These are phyloP conservation scores for Coemansia sp. DNA, from an alignment of 192 early-diverging fungal genomes.

Conservation along the genomic window DNA sequence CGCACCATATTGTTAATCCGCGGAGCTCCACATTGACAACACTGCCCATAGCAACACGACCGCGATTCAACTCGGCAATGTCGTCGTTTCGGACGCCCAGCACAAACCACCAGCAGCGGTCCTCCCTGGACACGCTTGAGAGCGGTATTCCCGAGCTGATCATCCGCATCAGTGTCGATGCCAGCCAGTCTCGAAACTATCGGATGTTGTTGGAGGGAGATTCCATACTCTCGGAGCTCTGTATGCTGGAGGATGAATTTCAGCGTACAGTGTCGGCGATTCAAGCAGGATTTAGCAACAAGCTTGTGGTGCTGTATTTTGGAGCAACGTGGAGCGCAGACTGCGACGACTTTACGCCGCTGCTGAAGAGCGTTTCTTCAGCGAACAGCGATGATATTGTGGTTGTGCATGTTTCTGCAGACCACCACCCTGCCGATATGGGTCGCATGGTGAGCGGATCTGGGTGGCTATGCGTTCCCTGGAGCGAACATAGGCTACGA, in stretches of 20 bases:
- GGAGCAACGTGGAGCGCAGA: slow-evolving; percentile 54
- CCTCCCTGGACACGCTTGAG: slow-evolving; percentile 10
- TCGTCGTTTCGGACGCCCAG: slow-evolving; percentile 18
- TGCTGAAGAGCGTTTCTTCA: slow-evolving; percentile 28
- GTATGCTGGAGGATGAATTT: slow-evolving; percentile 42
- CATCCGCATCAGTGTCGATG: slow-evolving; percentile 50
- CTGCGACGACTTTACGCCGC: slow-evolving; percentile 51
- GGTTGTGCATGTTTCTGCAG: slow-evolving; percentile 41
- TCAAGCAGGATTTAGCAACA: slow-evolving; percentile 29
- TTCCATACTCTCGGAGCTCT: slow-evolving; percentile 37
- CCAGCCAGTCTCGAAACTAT: slow-evolving; percentile 47
- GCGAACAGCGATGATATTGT: slow-evolving; percentile 36
- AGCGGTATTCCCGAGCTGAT: slow-evolving; percentile 33
- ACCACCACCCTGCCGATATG: slow-evolving; percentile 51
- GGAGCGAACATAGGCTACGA: slow-evolving; percentile 38
- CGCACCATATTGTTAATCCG: slow-evolving; percentile 10
- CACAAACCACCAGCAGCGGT: slow-evolving; percentile 1
- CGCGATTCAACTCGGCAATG: slow-evolving; percentile 40
- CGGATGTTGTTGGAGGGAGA: slow-evolving; percentile 45
- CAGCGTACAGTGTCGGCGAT: slow-evolving; percentile 32
- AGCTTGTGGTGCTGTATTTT: slow-evolving; percentile 44
- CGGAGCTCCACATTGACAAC: slow-evolving; percentile 26
- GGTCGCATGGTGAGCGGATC: slow-evolving; percentile 42
- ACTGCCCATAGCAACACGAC: slow-evolving; percentile 40
- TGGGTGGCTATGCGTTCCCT: slow-evolving; percentile 48